Evolutionary conservation across 129 eudicot species (phyloP).

Genomic region (Flaveria robusta): DNA sequence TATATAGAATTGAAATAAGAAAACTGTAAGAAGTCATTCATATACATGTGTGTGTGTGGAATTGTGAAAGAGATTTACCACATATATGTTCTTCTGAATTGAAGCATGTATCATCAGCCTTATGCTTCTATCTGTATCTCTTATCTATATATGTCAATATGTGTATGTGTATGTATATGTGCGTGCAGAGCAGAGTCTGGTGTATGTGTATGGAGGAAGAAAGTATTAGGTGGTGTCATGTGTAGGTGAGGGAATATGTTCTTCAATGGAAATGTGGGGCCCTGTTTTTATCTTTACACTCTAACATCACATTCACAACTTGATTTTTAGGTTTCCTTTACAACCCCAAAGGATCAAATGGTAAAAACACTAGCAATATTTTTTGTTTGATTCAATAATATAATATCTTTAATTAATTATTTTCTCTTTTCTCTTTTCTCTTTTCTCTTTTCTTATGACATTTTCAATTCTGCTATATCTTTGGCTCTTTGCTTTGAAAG

Average conservation of each 20-base stretch:
- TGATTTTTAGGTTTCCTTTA: constrained; percentile 26
- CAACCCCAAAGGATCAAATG: constrained; percentile 36
- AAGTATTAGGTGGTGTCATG: constrained; percentile 37
- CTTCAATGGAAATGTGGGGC: constrained; percentile 35
- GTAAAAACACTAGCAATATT: background rate
- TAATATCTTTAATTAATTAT: background rate
- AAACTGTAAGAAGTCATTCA: background rate
- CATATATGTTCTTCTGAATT: constrained; percentile 21
- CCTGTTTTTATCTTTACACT: constrained; percentile 35
- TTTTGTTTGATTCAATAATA: background rate
- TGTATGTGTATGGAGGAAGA: constrained; percentile 35
- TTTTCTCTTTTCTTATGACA: constrained; percentile 12
- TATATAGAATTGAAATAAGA: background rate
- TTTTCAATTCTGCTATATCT: constrained; percentile 32
- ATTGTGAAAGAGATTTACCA: constrained; percentile 21
- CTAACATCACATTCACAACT: constrained; percentile 41
- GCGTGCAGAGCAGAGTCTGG: constrained; percentile 21
- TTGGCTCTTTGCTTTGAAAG: constrained; percentile 29
- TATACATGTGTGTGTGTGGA: background rate
- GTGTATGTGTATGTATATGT: constrained; percentile 6
- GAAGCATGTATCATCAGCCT: constrained; percentile 15
- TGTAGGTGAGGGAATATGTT: constrained; percentile 42
- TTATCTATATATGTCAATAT: constrained; percentile 6
- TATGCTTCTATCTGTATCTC: constrained; percentile 16
- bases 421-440: background rate